Evolutionary conservation across 2,329 filamentous ascomycete species (phyloP).

Genomic region (Emergomyces orientalis): DNA sequence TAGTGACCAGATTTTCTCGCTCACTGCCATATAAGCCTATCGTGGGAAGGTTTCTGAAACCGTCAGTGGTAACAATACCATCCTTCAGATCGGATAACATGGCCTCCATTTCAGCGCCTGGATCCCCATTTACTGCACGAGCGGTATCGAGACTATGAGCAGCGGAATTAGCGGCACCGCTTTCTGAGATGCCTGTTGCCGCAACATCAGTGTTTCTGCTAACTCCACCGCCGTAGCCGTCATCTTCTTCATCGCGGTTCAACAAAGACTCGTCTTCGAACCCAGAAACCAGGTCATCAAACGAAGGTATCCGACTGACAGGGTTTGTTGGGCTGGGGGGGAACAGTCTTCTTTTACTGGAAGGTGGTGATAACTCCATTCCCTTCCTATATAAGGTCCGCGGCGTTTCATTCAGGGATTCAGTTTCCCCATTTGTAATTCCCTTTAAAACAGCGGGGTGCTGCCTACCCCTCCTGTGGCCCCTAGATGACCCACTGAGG

Average conservation of each 20-base stretch:
- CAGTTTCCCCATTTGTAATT: neutral
- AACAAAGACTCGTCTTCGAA: neutral
- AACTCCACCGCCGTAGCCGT: neutral
- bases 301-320: neutral
- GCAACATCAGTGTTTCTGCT: neutral
- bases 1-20: neutral
- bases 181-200: neutral
- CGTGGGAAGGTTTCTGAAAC: neutral
- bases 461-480: neutral
- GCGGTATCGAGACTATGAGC: neutral
- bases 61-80: no score
- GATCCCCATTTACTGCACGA: neutral
- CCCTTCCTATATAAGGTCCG: conserved; percentile 6
- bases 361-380: conserved; percentile 3
- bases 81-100: neutral
- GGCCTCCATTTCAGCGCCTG: neutral
- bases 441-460: neutral
- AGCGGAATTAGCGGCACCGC: neutral
- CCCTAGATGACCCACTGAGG: neutral
- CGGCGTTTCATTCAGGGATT: neutral
- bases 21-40: neutral
- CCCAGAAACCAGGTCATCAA: neutral
- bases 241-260: neutral
- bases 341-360: conserved; percentile 7
- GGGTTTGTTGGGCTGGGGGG: conserved; percentile 9